Conservation (phyloP, 1,284 basidiomycete genomes). For the Pterulicium gracile region DNA sequence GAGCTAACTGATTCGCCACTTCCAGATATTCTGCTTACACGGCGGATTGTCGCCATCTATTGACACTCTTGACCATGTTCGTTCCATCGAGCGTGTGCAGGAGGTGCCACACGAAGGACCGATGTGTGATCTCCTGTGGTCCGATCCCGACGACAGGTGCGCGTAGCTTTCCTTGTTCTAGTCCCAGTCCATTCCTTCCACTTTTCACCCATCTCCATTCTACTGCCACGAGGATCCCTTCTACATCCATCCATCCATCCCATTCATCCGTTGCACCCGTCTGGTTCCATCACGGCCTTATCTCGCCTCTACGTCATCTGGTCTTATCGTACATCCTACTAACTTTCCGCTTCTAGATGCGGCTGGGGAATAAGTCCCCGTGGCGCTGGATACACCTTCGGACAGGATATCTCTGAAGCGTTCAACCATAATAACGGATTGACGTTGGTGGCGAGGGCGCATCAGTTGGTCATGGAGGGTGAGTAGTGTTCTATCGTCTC, state of each 20-base stretch:
- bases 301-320: too few relatives aligned
- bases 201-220: background rate
- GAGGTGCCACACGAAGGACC: constrained; percentile 99
- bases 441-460: constrained; percentile 90
- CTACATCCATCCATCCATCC: too few relatives aligned
- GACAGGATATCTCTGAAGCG: constrained; percentile 96
- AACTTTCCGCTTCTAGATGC: constrained; percentile 29
- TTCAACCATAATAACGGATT: constrained; percentile 99
- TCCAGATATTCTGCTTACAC: constrained; percentile 97
- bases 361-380: constrained; percentile 99
- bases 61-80: constrained; percentile 98
- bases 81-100: constrained; percentile 96
- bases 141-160: constrained; percentile 90
- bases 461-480: constrained; percentile 99
- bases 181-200: background rate
- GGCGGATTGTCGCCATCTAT: constrained; percentile 98
- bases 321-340: background rate
- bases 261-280: too few relatives aligned
- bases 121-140: constrained; percentile 99
- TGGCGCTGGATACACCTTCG: constrained; percentile 98
- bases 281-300: too few relatives aligned
- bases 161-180: too few relatives aligned
- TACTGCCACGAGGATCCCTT: too few relatives aligned
- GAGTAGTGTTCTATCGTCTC: too few relatives aligned
- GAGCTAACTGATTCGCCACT: constrained; percentile 11